Evolutionary conservation across 768 basidiomycete species (phyloP).

Genomic region (Boletus rufocinnamomeus): DNA sequence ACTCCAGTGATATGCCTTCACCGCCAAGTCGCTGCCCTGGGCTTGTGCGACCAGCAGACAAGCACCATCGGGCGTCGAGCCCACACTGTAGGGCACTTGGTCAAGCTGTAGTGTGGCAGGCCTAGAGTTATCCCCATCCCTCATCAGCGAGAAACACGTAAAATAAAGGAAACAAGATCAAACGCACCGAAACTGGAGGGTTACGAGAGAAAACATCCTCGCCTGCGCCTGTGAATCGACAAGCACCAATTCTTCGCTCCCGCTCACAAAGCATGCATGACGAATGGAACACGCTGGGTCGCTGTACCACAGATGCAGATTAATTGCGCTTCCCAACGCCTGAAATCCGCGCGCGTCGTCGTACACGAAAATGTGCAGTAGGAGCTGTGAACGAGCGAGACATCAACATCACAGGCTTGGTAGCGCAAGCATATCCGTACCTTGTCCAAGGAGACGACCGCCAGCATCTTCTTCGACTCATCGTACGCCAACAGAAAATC

Average conservation of each 20-base stretch:
- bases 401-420: background rate
- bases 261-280: background rate
- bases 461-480: constrained; percentile 50
- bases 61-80: constrained; percentile 56
- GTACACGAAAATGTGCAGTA: background rate
- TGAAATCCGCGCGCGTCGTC: background rate
- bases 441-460: constrained; percentile 45
- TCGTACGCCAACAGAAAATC: constrained; percentile 52
- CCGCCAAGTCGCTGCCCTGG: constrained; percentile 6
- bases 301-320: background rate
- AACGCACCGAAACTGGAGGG: background rate
- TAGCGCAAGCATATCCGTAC: constrained; percentile 24
- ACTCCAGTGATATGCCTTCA: constrained; percentile 54
- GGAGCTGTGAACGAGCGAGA: background rate
- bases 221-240: background rate
- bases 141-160: background rate
- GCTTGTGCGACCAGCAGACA: constrained; percentile 45
- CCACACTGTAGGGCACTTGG: constrained; percentile 30
- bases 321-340: background rate
- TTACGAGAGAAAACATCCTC: background rate
- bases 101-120: background rate
- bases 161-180: background rate
- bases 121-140: background rate
- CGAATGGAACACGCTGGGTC: background rate
- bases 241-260: background rate